phyloP scores from a whole-genome alignment of 2,329 filamentous ascomycete species.

The Samsoniella hepiali region DNA sequence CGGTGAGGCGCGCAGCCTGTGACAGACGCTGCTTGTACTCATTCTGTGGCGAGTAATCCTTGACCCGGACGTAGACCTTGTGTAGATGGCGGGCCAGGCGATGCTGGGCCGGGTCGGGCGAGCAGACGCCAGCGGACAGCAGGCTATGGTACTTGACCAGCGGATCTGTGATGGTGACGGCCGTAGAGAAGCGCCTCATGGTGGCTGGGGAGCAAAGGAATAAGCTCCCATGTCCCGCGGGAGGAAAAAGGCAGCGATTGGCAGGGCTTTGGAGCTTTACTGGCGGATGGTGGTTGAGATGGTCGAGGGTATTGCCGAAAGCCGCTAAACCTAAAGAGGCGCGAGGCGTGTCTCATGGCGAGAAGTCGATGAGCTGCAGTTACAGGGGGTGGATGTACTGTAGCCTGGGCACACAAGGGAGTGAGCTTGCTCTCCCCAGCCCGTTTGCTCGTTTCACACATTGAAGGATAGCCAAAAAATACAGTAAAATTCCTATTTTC shows the following conservation, averaged over 20 bases:
- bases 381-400: background rate
- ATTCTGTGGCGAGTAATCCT: slow-evolving; percentile 70
- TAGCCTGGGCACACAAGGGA: background rate
- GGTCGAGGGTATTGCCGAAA: background rate
- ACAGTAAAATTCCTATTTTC: too few relatives aligned
- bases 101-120: slow-evolving; percentile 69
- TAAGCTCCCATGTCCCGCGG: background rate
- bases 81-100: slow-evolving; percentile 72
- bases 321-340: slow-evolving; percentile 7
- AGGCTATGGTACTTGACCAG: slow-evolving; percentile 73
- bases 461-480: too few relatives aligned
- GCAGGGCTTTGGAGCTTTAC: background rate
- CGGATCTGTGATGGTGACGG: slow-evolving; percentile 65
- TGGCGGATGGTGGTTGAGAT: background rate
- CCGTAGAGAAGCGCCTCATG: slow-evolving; percentile 41
- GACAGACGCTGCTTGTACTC: slow-evolving; percentile 67
- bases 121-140: slow-evolving; percentile 62
- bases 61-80: slow-evolving; percentile 70
- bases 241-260: background rate
- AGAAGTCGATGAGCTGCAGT: background rate
- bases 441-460: too few relatives aligned
- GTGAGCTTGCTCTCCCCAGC: too few relatives aligned
- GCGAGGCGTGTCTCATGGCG: background rate
- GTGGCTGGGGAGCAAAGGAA: slow-evolving; percentile 1
- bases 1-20: slow-evolving; percentile 52